These are phyloP conservation scores for Pseudogymnoascus sp. DNA, from an alignment of 2,329 filamentous ascomycete species.

Conservation along the genomic window DNA sequence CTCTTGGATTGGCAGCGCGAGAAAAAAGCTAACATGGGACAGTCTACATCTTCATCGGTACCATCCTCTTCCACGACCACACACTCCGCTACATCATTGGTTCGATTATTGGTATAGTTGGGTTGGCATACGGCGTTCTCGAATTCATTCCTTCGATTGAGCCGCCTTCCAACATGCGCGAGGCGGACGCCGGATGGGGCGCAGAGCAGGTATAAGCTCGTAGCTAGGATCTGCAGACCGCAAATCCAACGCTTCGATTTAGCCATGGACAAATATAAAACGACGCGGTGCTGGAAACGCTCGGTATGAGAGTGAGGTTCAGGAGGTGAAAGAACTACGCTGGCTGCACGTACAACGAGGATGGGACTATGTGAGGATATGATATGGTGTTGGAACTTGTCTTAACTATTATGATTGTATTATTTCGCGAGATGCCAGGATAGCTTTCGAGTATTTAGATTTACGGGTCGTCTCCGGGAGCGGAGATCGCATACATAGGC, in stretches of 20 bases:
- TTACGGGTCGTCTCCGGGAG: not conserved
- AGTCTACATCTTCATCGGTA: conserved; percentile 97
- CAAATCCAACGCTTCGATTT: not conserved
- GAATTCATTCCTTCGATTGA: conserved; percentile 74
- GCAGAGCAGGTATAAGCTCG: conserved; percentile 26
- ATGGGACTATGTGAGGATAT: not conserved
- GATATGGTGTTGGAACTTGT: not conserved
- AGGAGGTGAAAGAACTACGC: not conserved
- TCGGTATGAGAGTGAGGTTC: not conserved
- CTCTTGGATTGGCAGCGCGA: not conserved
- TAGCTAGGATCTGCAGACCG: not conserved
- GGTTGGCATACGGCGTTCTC: conserved; percentile 66
- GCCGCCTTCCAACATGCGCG: conserved; percentile 50
- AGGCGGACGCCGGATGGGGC: conserved; percentile 29
- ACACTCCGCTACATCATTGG: conserved; percentile 69
- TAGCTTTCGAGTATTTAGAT: conserved; percentile 6
- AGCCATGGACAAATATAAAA: not conserved
- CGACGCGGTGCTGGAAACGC: conserved; percentile 1
- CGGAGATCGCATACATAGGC: conserved; percentile 9
- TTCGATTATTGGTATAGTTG: conserved; percentile 67
- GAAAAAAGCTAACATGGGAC: conserved; percentile 16
- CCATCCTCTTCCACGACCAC: conserved; percentile 65
- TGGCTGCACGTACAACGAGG: not conserved
- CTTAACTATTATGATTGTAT: conserved; percentile 2
- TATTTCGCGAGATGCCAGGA: not conserved